Evolutionary conservation across 2,329 filamentous ascomycete species (phyloP), one percentile per base, ranked within the genome.

Genomic region (Exophiala lecanii-corni): DNA sequence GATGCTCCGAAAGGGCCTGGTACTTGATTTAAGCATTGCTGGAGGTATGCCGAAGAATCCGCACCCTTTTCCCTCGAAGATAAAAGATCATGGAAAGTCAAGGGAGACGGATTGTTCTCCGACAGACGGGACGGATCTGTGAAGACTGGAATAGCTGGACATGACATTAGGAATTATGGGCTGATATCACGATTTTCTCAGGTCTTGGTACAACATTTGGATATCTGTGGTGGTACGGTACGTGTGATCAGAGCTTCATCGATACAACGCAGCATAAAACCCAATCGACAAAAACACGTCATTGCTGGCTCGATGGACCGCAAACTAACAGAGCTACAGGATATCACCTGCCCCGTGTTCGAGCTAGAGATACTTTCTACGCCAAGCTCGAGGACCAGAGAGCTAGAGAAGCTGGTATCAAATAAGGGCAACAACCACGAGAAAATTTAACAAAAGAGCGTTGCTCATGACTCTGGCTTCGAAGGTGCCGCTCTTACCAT

Each of bases 171-270:
- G n/a, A n/a, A n/a, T n/a, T n/a, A n/a, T n/a, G n/a, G n/a, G n/a
- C n/a, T n/a, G n/a, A n/a, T n/a, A n/a, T n/a, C n/a, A n/a, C n/a
- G 23, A 26, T 13, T 25, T 31, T 21, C 21, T 35, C 48, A 81
- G 78, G 78, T 65, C 75, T 82, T 62, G 78, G 79, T 58, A 72
- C 74, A 54, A 69, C 76, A 55, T 71, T 72, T 63, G 80, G 78
- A 56, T 83, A 82, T 66, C 72, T 75, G 61, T 84, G 74, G 71
- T 83, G 79, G 80, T 83, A 83, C 69, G 79, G 71, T 73, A 71
- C 50, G 70, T 72, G 33, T 18, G 59, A 48, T 50, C n/a, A 26
- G 23, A 26, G 23, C 23, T 26, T 26, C 7, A 7, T 26, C n/a
- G n/a, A n/a, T n/a, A n/a, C n/a, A n/a, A n/a, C n/a, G n/a, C n/a